Evolutionary conservation across 306 rosid genomes (phyloP).

Genomic region (Geum urbanum): DNA sequence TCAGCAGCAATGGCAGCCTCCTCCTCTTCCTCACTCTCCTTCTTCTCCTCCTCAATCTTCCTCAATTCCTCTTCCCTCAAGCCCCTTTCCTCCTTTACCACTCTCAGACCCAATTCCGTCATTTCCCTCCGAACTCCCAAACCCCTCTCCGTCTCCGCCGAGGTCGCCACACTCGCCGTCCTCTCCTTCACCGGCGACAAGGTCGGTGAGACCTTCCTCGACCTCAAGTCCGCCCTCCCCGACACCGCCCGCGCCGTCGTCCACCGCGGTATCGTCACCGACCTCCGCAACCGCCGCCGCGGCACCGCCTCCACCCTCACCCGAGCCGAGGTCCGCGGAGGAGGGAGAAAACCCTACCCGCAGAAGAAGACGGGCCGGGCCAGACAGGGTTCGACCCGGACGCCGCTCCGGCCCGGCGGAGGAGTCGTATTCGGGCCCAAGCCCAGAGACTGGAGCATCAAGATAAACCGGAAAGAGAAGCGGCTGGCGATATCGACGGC

Average conservation of each 20-base stretch:
- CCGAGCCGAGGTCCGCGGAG: slow-evolving; percentile 79
- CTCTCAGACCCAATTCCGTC: slow-evolving; percentile 12
- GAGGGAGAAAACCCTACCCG: slow-evolving; percentile 70
- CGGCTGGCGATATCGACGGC: slow-evolving; percentile 86
- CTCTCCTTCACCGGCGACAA: slow-evolving; percentile 78
- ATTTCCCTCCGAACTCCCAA: slow-evolving; percentile 12
- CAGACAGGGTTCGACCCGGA: slow-evolving; percentile 65
- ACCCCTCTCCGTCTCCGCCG: slow-evolving; percentile 32
- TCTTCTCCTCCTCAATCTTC: slow-evolving; percentile 55
- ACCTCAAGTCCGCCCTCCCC: slow-evolving; percentile 63
- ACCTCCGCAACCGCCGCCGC: slow-evolving; percentile 93
- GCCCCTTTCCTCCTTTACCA: slow-evolving; percentile 7
- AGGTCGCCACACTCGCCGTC: slow-evolving; percentile 68
- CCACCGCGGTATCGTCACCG: slow-evolving; percentile 78
- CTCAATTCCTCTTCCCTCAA: slow-evolving; percentile 33
- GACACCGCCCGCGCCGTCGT: slow-evolving; percentile 89
- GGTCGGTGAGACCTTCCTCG: slow-evolving; percentile 68
- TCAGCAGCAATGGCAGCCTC: slow-evolving; percentile 41
- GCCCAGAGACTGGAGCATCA: slow-evolving; percentile 87
- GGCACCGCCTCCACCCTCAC: slow-evolving; percentile 96
- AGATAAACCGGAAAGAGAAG: slow-evolving; percentile 88
- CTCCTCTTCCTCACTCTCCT: slow-evolving; percentile 38
- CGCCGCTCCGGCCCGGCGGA: slow-evolving; percentile 86
- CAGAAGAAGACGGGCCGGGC: slow-evolving; percentile 91
- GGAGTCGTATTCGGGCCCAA: slow-evolving; percentile 87